Evolutionary conservation across 2,329 filamentous ascomycete genomes (phyloP), one percentile per base, ranked within the genome.

Genomic region (Pseudodiploospora longispora): DNA sequence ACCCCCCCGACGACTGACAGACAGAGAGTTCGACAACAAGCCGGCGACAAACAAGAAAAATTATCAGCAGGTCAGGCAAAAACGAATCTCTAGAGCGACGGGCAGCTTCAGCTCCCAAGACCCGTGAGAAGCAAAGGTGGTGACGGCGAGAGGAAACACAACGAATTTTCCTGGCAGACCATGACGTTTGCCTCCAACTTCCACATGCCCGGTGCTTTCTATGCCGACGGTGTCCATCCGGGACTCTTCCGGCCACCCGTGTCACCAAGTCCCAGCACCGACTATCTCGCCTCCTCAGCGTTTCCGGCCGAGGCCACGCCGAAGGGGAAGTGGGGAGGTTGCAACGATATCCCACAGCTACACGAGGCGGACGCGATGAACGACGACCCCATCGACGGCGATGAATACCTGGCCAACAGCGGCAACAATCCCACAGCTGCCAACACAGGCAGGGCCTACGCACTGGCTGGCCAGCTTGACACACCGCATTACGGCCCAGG

Each of bases 391-490:
- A 37, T 45, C 29, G 42, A 46, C 30, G 48, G 51, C 35, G 38
- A 30, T 30, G 44, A 48, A 5, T 19, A 19, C 19, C 19, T 19
- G 19, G 40, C 50, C 27, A 55, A 51, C 43, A 56, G 56, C 46
- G 55, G 48, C 35, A 52, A 50, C 12, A 54, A 51, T 28, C 41
- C 45, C 32, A 40, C 45, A n/a, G 10, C 56, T 47, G 36, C 43
- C 40, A 38, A 37, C 44, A 38, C 44, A 42, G 41, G 49, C 44
- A 39, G 49, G 45, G 42, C 52, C 41, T 80, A 79, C 49, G 68
- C 69, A 2, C 62, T 79, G 7, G 75, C 73, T 6, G 76, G 75
- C 12, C 72, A 76, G 54, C 71, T 78, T 40, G 68, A 72, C 40
- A 74, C 72, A 0, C 71, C 72, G 0, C 61, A 57, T n/a, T 59